Percentiles rank a stretch among this genome's conserved stretches.
Conservation (phyloP, 495 filamentous ascomycete genomes). For the Recurvomyces mirabilis region DNA sequence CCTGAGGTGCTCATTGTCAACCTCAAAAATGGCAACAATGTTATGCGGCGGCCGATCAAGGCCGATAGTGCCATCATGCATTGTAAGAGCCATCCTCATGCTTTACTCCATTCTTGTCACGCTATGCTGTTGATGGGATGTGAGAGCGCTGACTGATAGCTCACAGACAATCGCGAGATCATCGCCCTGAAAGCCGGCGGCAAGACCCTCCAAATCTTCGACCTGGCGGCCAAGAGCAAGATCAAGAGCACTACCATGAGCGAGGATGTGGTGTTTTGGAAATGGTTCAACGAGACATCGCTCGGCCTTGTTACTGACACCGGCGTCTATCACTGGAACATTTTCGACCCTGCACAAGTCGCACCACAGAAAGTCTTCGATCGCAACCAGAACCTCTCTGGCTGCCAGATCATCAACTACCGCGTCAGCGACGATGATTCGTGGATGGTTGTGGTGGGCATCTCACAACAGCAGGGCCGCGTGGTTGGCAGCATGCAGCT, state of each 20-base stretch:
- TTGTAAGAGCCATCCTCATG: conserved; percentile 36
- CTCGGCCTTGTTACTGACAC: conserved; percentile 83
- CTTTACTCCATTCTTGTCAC: background rate
- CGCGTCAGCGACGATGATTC: conserved; percentile 89
- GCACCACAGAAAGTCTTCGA: conserved; percentile 86
- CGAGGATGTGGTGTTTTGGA: conserved; percentile 97
- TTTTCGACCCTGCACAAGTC: conserved; percentile 66
- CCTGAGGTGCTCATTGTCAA: conserved; percentile 95
- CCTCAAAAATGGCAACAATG: conserved; percentile 86
- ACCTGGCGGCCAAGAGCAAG: conserved; percentile 79
- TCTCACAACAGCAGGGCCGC: conserved; percentile 81
- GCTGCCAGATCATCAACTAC: conserved; percentile 99
- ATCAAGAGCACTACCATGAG: conserved; percentile 90
- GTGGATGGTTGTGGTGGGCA: conserved; percentile 97
- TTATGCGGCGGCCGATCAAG: conserved; percentile 91
- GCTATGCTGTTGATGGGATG: background rate
- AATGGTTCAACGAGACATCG: conserved; percentile 85
- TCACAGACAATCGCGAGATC: conserved; percentile 58
- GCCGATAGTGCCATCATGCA: conserved; percentile 99
- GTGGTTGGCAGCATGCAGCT: conserved; percentile 95
- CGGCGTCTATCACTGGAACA: conserved; percentile 94
- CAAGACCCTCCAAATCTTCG: conserved; percentile 94
- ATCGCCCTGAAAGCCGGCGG: conserved; percentile 90
- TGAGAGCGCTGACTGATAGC: background rate
- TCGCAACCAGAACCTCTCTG: conserved; percentile 75